Percentiles rank a stretch among this genome's conserved stretches.
These are phyloP conservation scores for Phytophthora nicotianae DNA, from an alignment of 352 stramenopile species.

Conservation along the genomic window DNA sequence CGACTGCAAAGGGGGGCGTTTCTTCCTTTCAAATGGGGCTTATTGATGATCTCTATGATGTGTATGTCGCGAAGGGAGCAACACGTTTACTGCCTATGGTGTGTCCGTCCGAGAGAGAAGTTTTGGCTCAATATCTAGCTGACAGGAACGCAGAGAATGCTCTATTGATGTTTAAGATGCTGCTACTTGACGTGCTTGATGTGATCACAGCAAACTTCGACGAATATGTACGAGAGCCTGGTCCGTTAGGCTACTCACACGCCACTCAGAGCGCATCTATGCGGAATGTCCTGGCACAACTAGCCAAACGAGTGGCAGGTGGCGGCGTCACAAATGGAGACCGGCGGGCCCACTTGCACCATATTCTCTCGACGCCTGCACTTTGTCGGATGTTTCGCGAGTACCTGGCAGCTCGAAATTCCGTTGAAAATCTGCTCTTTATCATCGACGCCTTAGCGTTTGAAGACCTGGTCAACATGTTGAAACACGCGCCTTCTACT, in stretches of 20 bases:
- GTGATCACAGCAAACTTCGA: conserved; percentile 64
- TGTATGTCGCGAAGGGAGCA: conserved; percentile 51
- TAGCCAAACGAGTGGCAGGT: conserved; percentile 46
- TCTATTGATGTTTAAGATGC: conserved; percentile 63
- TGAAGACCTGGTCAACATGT: conserved; percentile 69
- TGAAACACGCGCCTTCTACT: conserved; percentile 29
- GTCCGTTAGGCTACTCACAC: conserved; percentile 45
- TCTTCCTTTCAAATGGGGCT: conserved; percentile 63
- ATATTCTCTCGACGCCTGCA: conserved; percentile 53
- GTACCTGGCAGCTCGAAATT: conserved; percentile 61
- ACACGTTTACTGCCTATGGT: conserved; percentile 59
- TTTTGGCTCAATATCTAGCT: conserved; percentile 47
- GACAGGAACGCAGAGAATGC: conserved; percentile 52
- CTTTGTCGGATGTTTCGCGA: conserved; percentile 64
- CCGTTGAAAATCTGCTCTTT: conserved; percentile 68
- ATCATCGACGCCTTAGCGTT: conserved; percentile 70
- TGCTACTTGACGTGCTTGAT: conserved; percentile 63
- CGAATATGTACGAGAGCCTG: conserved; percentile 51
- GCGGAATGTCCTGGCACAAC: conserved; percentile 58
- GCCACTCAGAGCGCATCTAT: conserved; percentile 47
- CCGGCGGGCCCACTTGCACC: conserved; percentile 51
- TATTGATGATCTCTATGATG: conserved; percentile 66
- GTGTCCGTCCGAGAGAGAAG: conserved; percentile 48
- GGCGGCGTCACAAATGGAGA: conserved; percentile 34
- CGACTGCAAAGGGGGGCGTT: conserved; percentile 20